A percentile compares a stretch with the other conserved stretches of the same genome.
Evolutionary conservation across 768 basidiomycete genomes (phyloP).

Genomic region (Steccherinum ochraceum): DNA sequence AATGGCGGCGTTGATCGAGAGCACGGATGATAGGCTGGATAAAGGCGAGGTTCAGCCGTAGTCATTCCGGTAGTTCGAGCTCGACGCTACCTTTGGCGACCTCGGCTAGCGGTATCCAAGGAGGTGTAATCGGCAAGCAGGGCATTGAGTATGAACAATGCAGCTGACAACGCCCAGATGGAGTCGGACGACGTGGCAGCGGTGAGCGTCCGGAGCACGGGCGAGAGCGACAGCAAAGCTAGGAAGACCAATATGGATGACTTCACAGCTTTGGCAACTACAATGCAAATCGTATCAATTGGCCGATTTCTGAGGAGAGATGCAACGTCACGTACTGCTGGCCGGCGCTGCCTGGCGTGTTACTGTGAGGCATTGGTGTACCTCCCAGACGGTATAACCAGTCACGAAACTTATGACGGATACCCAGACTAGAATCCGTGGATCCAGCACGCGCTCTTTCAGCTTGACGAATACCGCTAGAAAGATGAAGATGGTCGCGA

Average conservation of each 20-base stretch:
- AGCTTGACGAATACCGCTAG: conserved; percentile 73
- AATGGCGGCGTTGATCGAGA: conserved; percentile 88
- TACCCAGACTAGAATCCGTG: conserved; percentile 60
- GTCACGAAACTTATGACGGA: conserved; percentile 53
- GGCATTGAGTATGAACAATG: conserved; percentile 75
- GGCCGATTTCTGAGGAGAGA: conserved; percentile 3
- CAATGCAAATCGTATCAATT: no score
- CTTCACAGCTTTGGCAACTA: conserved; percentile 69
- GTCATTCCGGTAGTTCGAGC: neutral
- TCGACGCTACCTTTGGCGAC: conserved; percentile 33
- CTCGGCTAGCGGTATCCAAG: conserved; percentile 37
- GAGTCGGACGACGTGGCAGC: conserved; percentile 95
- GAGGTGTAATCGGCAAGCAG: conserved; percentile 79
- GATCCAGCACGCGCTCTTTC: conserved; percentile 56
- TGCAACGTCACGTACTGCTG: neutral
- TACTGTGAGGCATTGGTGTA: conserved; percentile 31
- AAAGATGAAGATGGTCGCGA: conserved; percentile 77
- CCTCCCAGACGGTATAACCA: conserved; percentile 61
- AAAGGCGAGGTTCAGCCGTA: no score
- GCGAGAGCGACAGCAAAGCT: conserved; percentile 83
- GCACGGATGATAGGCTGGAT: conserved; percentile 67
- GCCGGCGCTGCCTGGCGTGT: neutral
- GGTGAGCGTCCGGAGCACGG: conserved; percentile 86
- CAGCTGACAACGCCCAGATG: conserved; percentile 91
- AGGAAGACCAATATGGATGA: conserved; percentile 85